Evolutionary conservation across 495 filamentous ascomycete genomes (phyloP).

Genomic region (Hypoxylon cercidicola): DNA sequence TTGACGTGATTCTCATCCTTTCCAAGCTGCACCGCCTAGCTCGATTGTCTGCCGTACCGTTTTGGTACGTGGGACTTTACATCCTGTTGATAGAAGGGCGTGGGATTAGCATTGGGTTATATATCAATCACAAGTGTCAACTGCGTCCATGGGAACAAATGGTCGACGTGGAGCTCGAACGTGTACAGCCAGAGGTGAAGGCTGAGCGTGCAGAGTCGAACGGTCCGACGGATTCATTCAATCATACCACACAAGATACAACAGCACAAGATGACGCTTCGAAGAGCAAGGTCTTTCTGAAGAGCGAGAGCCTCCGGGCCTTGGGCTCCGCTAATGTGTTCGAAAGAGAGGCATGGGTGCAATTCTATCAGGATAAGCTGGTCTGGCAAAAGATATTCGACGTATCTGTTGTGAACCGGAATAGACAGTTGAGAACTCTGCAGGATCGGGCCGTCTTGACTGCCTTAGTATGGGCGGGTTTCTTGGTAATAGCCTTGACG

Average conservation of each 20-base stretch:
- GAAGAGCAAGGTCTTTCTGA: conserved; percentile 55
- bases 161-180: conserved; percentile 29
- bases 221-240: conserved; percentile 33
- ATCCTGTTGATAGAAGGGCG: conserved; percentile 70
- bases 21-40: conserved; percentile 62
- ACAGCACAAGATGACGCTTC: conserved; percentile 32
- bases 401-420: conserved; percentile 68
- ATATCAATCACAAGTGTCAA: conserved; percentile 67
- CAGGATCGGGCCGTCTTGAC: conserved; percentile 72
- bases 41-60: conserved; percentile 63
- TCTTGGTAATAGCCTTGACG: conserved; percentile 47
- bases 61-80: conserved; percentile 69
- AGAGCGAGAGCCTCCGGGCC: conserved; percentile 59
- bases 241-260: conserved; percentile 4
- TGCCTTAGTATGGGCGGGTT: conserved; percentile 51
- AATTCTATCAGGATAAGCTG: conserved; percentile 65
- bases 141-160: conserved; percentile 72
- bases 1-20: conserved; percentile 66
- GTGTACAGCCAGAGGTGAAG: conserved; percentile 11
- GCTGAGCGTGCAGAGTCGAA: conserved; percentile 1
- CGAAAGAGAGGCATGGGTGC: conserved; percentile 69
- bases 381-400: conserved; percentile 71
- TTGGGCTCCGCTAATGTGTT: conserved; percentile 64
- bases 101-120: conserved; percentile 68
- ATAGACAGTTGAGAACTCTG: conserved; percentile 68